Evolutionary conservation across 768 basidiomycete genomes (phyloP), one percentile per base, ranked within the genome.

Genomic region (Macrocybe gigantea): DNA sequence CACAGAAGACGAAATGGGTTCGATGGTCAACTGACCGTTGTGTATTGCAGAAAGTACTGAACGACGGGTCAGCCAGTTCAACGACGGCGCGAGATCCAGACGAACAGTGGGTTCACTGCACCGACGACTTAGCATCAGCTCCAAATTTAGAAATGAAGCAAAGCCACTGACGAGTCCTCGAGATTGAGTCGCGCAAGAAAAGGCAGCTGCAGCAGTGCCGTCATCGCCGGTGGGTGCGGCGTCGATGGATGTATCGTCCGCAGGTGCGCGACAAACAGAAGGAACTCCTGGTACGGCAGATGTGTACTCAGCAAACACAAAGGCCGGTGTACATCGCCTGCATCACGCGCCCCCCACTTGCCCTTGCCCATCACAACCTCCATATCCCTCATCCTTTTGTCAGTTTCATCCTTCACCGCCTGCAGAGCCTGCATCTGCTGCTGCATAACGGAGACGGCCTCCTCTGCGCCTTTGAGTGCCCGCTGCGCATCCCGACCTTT

Each of bases 11-110:
- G 87, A 69, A 51, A 93, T 75, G 3, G 95, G 94, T 60, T 98
- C 95, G 44, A 99, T 83, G 10, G 78, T 80, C 30, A 99, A 77
- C 59, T 93, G 88, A 0, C 92, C 92, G 7, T 76, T 79, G 54
- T 97, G 82, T 49, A 99, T 88, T 5, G 95, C 95, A 22, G 81
- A 68, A 3, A 84, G 74, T 15, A 98, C 86, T 4, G 83, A 83
- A 30, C 93, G 82, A 29, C 93, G 79, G 11, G 88, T 86, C n/a
- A 98, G 74, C 89, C 91, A 98, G 58, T 90, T 93, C 33, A 99
- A 71, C 9, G 93, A 89, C 0, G 94, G 91, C 0, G 96, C 93
- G n/a, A 89, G 70, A 60, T 98, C 96, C 12, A 99, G 77, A 7
- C 96, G 84, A 31, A 96, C 71, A 0, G 93, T 91, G 0, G 95